Conservation (phyloP, 371 early-diverging fungal species). For the Mucor indicus region DNA sequence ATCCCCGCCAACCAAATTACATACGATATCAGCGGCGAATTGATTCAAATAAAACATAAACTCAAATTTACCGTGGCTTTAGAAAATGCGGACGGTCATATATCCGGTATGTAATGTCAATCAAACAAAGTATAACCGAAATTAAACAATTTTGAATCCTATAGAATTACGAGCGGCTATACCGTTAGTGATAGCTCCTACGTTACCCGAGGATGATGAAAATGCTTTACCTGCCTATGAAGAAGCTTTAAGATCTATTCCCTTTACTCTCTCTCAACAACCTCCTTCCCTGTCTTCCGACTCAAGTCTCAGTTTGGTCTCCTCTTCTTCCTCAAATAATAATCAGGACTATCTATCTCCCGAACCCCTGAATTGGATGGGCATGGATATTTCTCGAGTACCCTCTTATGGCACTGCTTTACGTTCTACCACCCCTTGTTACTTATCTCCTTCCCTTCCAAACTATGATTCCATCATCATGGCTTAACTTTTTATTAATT, state of each 20-base stretch:
- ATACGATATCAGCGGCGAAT: conserved; percentile 20
- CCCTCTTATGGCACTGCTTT: conserved; percentile 29
- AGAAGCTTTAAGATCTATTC: conserved; percentile 35
- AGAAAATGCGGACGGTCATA: conserved; percentile 26
- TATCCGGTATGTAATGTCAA: conserved; percentile 37
- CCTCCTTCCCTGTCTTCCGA: conserved; percentile 1
- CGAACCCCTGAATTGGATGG: conserved; percentile 30
- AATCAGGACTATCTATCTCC: too few relatives aligned
- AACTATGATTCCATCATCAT: conserved; percentile 26
- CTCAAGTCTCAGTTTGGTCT: background rate
- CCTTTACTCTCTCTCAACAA: background rate
- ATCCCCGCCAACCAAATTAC: conserved; percentile 23
- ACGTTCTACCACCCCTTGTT: conserved; percentile 4
- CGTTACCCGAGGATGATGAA: conserved; percentile 17
- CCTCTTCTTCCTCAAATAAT: background rate
- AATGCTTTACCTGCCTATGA: conserved; percentile 38
- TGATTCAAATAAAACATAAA: conserved; percentile 35
- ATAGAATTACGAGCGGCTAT: conserved; percentile 35
- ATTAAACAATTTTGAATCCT: background rate
- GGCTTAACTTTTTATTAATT: too few relatives aligned
- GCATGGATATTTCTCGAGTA: conserved; percentile 16
- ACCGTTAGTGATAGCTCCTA: conserved; percentile 29
- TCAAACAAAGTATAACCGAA: too few relatives aligned
- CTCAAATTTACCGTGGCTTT: conserved; percentile 30
- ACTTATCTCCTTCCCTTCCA: conserved; percentile 13